Percentiles rank a stretch among this genome's conserved stretches.
Conservation (phyloP, 345 rosid genomes). For the Eucalyptus erythrocorys region DNA sequence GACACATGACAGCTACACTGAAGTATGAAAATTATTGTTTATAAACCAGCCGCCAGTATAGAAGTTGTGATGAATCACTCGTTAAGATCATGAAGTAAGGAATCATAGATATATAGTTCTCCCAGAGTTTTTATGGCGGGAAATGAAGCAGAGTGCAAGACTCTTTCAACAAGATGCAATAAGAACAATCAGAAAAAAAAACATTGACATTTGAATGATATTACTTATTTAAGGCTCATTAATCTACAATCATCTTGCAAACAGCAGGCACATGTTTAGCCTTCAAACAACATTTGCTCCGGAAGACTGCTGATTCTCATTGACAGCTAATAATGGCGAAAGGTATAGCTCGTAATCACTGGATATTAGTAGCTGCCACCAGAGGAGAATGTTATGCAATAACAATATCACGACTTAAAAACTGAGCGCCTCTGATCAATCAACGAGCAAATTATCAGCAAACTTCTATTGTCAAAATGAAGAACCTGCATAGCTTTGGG, state of each 20-base stretch:
- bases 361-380: not conserved
- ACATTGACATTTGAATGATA: not conserved
- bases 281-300: not conserved
- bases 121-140: not conserved
- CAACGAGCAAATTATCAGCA: not conserved
- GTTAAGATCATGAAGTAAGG: not conserved
- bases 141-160: not conserved
- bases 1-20: not conserved
- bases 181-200: not conserved
- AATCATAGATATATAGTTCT: not conserved
- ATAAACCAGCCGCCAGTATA: not conserved
- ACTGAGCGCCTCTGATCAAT: not conserved
- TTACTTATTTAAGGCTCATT: not conserved
- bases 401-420: not conserved
- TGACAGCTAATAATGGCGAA: not conserved
- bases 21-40: not conserved
- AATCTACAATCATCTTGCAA: not conserved
- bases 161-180: not conserved
- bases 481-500: not conserved
- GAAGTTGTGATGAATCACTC: not conserved
- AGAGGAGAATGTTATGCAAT: not conserved
- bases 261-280: not conserved
- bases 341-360: not conserved
- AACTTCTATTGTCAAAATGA: not conserved
- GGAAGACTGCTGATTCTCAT: not conserved